A percentile compares a stretch with the other conserved stretches of the same genome.
Evolutionary conservation across 1,139 yeast genomes (phyloP).

Genomic region (Sporopachydermia cereana): DNA sequence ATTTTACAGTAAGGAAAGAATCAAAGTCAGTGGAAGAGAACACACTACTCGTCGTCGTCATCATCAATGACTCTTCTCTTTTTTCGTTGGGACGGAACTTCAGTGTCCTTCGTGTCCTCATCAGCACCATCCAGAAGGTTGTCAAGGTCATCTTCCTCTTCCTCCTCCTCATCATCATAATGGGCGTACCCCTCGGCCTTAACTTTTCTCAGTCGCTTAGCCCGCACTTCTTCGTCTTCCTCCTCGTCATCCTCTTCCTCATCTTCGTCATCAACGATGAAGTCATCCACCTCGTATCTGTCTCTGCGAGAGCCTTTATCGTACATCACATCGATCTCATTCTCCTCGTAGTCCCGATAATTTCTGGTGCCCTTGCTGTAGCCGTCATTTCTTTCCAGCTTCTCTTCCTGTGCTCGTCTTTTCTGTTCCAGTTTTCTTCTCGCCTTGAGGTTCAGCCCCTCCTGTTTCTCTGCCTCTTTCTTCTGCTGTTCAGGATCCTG

Average conservation of each 20-base stretch:
- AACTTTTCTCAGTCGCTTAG: slow-evolving; percentile 49
- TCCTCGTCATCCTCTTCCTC: slow-evolving; percentile 27
- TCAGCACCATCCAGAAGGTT: slow-evolving; percentile 17
- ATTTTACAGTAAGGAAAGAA: too few relatives aligned
- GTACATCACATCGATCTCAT: slow-evolving; percentile 18
- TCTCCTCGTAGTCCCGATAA: slow-evolving; percentile 11
- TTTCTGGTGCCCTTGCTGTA: slow-evolving; percentile 17
- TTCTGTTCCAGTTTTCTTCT: slow-evolving; percentile 37
- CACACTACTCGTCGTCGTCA: slow-evolving; percentile 40
- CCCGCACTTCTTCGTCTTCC: slow-evolving; percentile 45
- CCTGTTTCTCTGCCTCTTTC: slow-evolving; percentile 70
- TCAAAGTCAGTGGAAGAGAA: too few relatives aligned
- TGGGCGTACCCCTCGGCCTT: slow-evolving; percentile 33
- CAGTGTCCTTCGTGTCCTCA: slow-evolving; percentile 15
- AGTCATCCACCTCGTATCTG: slow-evolving; percentile 44
- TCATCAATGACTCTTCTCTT: slow-evolving; percentile 38
- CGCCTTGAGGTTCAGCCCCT: slow-evolving; percentile 31
- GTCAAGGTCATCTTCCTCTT: slow-evolving; percentile 28
- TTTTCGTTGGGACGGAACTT: slow-evolving; percentile 25
- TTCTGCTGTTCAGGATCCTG: slow-evolving; percentile 85
- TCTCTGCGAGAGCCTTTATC: slow-evolving; percentile 32
- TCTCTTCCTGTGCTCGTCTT: slow-evolving; percentile 56
- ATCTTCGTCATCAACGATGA: slow-evolving; percentile 38
- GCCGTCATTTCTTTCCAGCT: slow-evolving; percentile 36
- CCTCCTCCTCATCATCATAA: slow-evolving; percentile 27